phyloP scores from a whole-genome alignment of 306 rosid species.

The Malus sieversii region DNA sequence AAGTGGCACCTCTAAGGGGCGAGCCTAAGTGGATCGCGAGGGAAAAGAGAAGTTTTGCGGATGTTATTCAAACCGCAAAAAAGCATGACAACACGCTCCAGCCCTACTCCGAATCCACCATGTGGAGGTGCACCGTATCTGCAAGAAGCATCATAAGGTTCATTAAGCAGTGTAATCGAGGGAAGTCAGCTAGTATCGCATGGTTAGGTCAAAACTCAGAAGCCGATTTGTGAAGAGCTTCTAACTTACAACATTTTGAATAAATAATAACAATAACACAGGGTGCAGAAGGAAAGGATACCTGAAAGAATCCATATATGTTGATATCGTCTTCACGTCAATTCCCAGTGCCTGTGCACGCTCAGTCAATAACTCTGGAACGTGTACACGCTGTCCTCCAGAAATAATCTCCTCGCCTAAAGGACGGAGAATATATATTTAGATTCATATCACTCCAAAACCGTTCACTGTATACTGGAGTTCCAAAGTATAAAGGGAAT shows the following conservation, averaged over 20 bases:
- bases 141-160: conserved; percentile 16
- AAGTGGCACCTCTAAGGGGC: conserved; percentile 24
- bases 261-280: background rate
- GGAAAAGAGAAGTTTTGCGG: conserved; percentile 73
- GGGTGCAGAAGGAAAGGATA: conserved; percentile 7
- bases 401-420: conserved; percentile 96
- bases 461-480: no score
- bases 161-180: background rate
- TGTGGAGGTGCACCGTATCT: conserved; percentile 93
- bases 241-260: background rate
- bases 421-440: background rate
- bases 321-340: conserved; percentile 59
- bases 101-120: conserved; percentile 93
- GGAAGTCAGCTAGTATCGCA: background rate
- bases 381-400: conserved; percentile 90
- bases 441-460: background rate
- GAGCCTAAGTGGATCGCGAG: conserved; percentile 80
- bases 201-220: background rate
- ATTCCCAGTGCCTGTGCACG: conserved; percentile 78
- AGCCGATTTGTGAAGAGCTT: background rate
- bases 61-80: conserved; percentile 80
- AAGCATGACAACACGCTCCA: conserved; percentile 95
- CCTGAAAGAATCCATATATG: conserved; percentile 92
- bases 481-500: no score
- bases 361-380: conserved; percentile 58